Evolutionary conservation across 345 rosid species (phyloP).

Genomic region (Triadica sebifera): DNA sequence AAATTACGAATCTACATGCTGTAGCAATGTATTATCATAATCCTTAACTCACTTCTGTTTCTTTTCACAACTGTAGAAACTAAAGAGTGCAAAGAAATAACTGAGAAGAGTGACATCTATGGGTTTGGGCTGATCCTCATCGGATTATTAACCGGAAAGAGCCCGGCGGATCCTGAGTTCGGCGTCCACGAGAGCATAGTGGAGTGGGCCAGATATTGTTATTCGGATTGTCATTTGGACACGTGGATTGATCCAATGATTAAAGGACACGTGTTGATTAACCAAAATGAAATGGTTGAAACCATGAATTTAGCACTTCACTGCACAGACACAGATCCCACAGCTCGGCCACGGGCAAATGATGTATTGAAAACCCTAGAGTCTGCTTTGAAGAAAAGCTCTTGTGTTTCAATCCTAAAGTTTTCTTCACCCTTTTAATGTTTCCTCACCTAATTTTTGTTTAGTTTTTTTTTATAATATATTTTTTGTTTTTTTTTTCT

Average conservation of each 20-base stretch:
- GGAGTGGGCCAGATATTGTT: constrained; percentile 75
- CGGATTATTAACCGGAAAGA: constrained; percentile 64
- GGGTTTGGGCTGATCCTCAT: constrained; percentile 69
- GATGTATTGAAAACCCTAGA: constrained; percentile 49
- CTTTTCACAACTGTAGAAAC: constrained; percentile 40
- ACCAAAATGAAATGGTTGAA: constrained; percentile 46
- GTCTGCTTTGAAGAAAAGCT: constrained; percentile 33
- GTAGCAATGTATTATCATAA: no score
- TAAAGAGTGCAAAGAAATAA: constrained; percentile 46
- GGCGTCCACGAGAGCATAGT: constrained; percentile 50
- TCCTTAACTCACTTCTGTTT: neutral
- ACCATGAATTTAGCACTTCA: constrained; percentile 69
- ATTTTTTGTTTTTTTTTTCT: neutral
- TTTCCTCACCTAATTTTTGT: constrained; percentile 23
- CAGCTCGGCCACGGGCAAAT: constrained; percentile 57
- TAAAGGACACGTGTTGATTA: constrained; percentile 24
- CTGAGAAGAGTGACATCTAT: constrained; percentile 63
- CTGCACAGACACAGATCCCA: constrained; percentile 65
- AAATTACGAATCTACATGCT: no score
- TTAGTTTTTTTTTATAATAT: neutral
- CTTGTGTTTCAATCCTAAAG: constrained; percentile 40
- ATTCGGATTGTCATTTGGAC: constrained; percentile 60
- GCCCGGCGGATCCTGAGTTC: constrained; percentile 55
- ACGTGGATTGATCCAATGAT: constrained; percentile 66
- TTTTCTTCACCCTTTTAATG: constrained; percentile 34